Evolutionary conservation across 345 rosid genomes (phyloP).

Genomic region (Isatis tinctoria): DNA sequence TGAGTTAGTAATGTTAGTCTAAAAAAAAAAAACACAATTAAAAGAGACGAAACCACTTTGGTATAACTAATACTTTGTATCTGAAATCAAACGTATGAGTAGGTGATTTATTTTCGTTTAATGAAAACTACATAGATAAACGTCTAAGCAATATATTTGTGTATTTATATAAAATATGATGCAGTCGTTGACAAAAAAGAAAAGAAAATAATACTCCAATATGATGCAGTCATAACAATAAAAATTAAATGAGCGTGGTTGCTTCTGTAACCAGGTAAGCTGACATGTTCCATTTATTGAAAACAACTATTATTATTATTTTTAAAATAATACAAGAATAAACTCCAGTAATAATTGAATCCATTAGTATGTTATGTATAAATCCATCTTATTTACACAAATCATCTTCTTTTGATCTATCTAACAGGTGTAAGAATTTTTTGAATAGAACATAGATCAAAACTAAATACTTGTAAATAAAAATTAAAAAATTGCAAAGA

Average conservation of each 20-base stretch:
- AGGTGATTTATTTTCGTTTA: not conserved
- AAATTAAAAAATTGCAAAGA: not conserved
- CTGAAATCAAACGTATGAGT: too few species aligned
- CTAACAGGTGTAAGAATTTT: not conserved
- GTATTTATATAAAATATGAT: not conserved
- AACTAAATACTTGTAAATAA: not conserved
- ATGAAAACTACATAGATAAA: not conserved
- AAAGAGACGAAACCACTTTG: not conserved
- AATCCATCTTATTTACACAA: not conserved
- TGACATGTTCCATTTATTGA: slow-evolving; percentile 26
- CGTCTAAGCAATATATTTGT: not conserved
- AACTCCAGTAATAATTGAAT: not conserved
- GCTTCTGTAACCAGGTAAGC: slow-evolving; percentile 33
- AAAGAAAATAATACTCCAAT: not conserved
- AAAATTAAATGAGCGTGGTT: not conserved
- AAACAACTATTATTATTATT: slow-evolving; percentile 1
- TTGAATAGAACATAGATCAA: not conserved
- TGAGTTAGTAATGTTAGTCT: not conserved
- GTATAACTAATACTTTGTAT: not conserved
- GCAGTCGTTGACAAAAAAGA: not conserved
- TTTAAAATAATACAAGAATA: not conserved
- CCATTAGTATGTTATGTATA: not conserved
- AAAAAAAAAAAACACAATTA: not conserved
- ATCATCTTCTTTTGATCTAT: not conserved
- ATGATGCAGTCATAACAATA: slow-evolving; percentile 1